Evolutionary conservation across 1,284 basidiomycete genomes (phyloP), one percentile per base, ranked within the genome.

Genomic region (Bjerkandera adusta): DNA sequence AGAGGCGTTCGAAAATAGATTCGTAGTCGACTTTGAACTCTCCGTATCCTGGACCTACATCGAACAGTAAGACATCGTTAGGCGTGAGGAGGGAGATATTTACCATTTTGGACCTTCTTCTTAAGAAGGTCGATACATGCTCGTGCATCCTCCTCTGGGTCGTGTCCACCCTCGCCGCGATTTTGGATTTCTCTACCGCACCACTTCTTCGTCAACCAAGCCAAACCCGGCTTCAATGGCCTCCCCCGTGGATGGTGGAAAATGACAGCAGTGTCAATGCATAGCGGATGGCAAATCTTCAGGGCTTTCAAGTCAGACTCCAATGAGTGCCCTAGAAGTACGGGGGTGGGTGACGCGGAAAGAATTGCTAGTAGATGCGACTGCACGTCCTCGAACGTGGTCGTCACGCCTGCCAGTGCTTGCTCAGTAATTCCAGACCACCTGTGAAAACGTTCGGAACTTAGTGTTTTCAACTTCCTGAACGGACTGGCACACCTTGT

Each of bases 141-240:
- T 10, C 83, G 72, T 0, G 94, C 93, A 56, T 97, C 94, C 63
- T 97, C 93, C 58, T 91, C 87, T 1, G 92, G 90, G 58, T 96
- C 89, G 63, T 97, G 93, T 0, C 94, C 94, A 1, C 83, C 81
- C 26, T 83, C 82, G 0, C 83, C 83, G 0, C 75, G 70, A 0
- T 76, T 79, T 65, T 97, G 94, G 40, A 97, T 97, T 54, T 91
- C 88, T 39, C 84, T 77, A 5, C 78, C 79, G 45, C 91, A 84
- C 90, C 92, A 96, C 62, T 90, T 92, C 60, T 89, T 87, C 35
- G 89, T 88, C 36, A 97, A 77, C 90, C 91, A 97, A 33, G 92
- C 93, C 3, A 97, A 76, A 0, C 89, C 90, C 0, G 93, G 90
- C 68, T 97, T 97, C 55, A 92, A 80, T 1, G 93, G 91, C 24